Conservation (phyloP, 2,329 filamentous ascomycete species). For the Alternaria brassicicola region DNA sequence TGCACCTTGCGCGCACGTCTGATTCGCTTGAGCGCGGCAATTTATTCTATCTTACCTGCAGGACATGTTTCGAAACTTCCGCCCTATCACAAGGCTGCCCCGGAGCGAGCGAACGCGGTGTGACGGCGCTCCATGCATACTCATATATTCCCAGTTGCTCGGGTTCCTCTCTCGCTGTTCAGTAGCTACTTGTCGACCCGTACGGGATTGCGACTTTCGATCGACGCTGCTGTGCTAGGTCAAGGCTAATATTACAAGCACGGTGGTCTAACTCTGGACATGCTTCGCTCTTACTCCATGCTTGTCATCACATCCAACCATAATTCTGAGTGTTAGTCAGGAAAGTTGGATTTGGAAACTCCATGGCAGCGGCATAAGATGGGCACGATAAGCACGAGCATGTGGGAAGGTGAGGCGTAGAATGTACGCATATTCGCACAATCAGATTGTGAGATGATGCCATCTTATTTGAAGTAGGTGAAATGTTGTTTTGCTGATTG, state of each 20-base stretch:
- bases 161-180: neutral
- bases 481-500: neutral
- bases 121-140: conserved; percentile 23
- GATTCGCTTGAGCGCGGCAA: conserved; percentile 7
- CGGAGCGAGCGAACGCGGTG: conserved; percentile 12
- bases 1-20: neutral
- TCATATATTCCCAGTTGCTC: conserved; percentile 12
- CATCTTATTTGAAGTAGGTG: neutral
- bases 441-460: neutral
- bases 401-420: neutral
- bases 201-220: neutral
- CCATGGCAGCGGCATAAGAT: neutral
- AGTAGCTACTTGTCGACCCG: neutral
- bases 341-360: neutral
- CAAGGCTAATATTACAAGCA: neutral
- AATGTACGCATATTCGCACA: neutral
- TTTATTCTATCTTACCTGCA: conserved; percentile 25
- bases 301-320: neutral
- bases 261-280: neutral
- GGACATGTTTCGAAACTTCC: conserved; percentile 38
- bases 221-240: neutral
- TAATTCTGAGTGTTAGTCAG: neutral
- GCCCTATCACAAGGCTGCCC: conserved; percentile 21
- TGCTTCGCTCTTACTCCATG: neutral
- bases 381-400: neutral